Evolutionary conservation across 352 stramenopile genomes (phyloP).

Genomic region (Thalassiosira livingstoniorum): DNA sequence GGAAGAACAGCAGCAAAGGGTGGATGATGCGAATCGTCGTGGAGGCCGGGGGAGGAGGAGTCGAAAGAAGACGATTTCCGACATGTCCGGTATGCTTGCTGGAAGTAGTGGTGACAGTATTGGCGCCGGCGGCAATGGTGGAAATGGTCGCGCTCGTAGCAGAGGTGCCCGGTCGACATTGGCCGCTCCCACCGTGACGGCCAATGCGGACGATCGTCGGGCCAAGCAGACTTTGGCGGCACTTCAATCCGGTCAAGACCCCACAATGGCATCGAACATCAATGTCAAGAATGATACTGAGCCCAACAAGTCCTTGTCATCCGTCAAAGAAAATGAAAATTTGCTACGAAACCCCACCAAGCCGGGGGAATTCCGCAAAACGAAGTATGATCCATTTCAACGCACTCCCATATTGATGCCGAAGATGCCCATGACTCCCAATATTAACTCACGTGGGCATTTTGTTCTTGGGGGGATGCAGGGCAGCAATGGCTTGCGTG

Average conservation of each 20-base stretch:
- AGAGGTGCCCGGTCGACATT: background rate
- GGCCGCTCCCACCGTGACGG: background rate
- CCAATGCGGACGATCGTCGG: too few relatives aligned
- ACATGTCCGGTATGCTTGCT: conserved; percentile 78
- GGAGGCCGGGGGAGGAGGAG: conserved; percentile 62
- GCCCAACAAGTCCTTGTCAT: conserved; percentile 16
- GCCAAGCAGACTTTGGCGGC: too few relatives aligned
- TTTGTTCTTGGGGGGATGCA: too few relatives aligned
- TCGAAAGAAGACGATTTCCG: conserved; percentile 81
- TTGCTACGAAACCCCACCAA: conserved; percentile 64
- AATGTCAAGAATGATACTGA: background rate
- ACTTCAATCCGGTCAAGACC: too few relatives aligned
- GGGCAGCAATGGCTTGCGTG: too few relatives aligned
- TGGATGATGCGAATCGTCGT: conserved; percentile 71
- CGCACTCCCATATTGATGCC: too few relatives aligned
- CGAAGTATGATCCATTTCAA: conserved; percentile 76
- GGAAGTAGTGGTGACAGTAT: background rate
- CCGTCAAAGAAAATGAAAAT: conserved; percentile 54
- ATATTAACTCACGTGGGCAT: too few relatives aligned
- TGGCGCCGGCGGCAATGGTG: background rate
- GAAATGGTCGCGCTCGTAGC: background rate
- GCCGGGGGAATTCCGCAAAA: conserved; percentile 75
- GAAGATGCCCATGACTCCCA: too few relatives aligned
- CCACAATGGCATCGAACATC: too few relatives aligned
- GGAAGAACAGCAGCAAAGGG: conserved; percentile 63